Conservation (phyloP, 495 filamentous ascomycete genomes). For the Penicillium simplicissimum region DNA sequence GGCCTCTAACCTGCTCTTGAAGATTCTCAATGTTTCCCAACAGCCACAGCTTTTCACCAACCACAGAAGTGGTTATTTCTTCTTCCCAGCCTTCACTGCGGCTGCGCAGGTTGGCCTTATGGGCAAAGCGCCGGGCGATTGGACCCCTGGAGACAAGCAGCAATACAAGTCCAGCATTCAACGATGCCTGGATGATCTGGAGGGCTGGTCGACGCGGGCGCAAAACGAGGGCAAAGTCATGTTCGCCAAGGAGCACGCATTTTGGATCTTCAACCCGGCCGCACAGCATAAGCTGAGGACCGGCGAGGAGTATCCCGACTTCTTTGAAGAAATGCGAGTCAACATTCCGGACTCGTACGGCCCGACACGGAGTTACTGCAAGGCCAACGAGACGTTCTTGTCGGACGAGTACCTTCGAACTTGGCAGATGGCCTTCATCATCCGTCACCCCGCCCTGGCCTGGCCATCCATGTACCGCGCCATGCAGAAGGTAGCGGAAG, state of each 20-base stretch:
- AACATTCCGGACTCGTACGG: constrained; percentile 16
- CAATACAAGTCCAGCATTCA: constrained; percentile 17
- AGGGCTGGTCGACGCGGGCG: constrained; percentile 28
- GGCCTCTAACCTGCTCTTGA: constrained; percentile 43
- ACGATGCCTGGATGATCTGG: constrained; percentile 29
- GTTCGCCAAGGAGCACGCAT: constrained; percentile 45
- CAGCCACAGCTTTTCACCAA: constrained; percentile 38
- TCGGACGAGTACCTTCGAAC: constrained; percentile 40
- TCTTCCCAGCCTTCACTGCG: constrained; percentile 20
- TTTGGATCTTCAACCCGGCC: constrained; percentile 25
- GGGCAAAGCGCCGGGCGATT: constrained; percentile 25
- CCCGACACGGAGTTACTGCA: constrained; percentile 23
- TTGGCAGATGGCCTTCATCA: constrained; percentile 41
- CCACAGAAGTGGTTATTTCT: constrained; percentile 42
- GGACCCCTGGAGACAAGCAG: constrained; percentile 26
- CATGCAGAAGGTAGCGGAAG: constrained; percentile 19
- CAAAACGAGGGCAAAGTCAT: constrained; percentile 29
- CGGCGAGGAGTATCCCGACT: not conserved
- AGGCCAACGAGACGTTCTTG: constrained; percentile 37
- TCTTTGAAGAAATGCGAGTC: constrained; percentile 6
- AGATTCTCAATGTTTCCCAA: constrained; percentile 38
- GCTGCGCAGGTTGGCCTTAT: constrained; percentile 8
- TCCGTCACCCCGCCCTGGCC: constrained; percentile 45
- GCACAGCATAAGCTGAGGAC: constrained; percentile 4
- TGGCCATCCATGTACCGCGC: constrained; percentile 42